Base-by-base conservation (phyloP, 257 asterid species). In the Nicotiana undulata region DNA sequence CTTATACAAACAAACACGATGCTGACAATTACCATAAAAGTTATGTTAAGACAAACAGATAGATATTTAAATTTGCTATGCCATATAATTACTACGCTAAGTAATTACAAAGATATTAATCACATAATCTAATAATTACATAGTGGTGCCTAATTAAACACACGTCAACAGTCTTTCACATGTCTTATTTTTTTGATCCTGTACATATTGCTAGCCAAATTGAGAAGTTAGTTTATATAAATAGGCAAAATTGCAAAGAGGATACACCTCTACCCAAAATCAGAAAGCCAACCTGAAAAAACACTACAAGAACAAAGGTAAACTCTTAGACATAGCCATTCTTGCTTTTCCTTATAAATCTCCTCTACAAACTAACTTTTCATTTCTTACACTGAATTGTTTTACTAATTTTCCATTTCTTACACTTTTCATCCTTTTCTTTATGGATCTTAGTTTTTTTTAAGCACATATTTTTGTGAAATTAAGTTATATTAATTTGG, bases 371-470 rank as follows among this genome's bases (percentile, higher is more conserved):
- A 51, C 55, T 51, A 51, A 13, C 56, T 51, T 51, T 15, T 40
- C 18, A 51, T 51, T 51, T 40, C 49, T 40, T 40, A 40, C 56
- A 51, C 56, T 51, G 55, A 12, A 49, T 1, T 0, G 0, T 11
- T 49, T 49, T 4, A 49, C 17, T 15, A 28, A 28, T 28, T 31
- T 64, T 64, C 59, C 58, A 44, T 49, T 82, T 44, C 55, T 18
- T 32, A 56, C n/a, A 28, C 8, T 67, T 81, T 83, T 85, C 52
- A 77, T 76, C 81, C 77, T 79, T 63, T 65, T 66, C 13, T 28
- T 34, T 58, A 31, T 32, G 13, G 49, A 20, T 79, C 58, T 77
- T 64, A 17, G 32, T 9, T 67, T 58, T 24, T 60, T 44, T 32
- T 13, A 26, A 29, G 7, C 5, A 74, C 4, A 49, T 24, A 3